Conservation (phyloP, 495 filamentous ascomycete genomes). For the Hypoxylon intermedium region DNA sequence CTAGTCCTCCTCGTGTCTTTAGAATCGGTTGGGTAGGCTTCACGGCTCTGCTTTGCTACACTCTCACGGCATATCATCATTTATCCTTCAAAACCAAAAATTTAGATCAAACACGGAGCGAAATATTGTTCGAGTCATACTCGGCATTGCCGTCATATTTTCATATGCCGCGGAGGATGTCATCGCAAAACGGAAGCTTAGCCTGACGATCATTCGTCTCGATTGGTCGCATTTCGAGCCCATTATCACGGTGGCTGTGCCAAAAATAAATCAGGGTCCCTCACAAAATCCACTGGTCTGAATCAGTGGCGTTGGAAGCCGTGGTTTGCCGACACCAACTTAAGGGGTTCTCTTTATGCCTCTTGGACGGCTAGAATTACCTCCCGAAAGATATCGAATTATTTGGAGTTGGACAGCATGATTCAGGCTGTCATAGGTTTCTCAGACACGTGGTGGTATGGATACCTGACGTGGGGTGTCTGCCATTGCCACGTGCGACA, state of each 20-base stretch:
- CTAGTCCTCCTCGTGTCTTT: too few species aligned
- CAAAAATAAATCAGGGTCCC: not conserved
- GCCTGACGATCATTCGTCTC: slow-evolving; percentile 2
- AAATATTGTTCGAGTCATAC: not conserved
- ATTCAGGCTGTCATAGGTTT: not conserved
- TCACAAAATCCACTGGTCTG: too few species aligned
- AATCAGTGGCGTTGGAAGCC: not conserved
- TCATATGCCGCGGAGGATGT: not conserved
- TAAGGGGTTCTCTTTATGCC: not conserved
- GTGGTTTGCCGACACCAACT: not conserved
- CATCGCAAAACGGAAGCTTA: not conserved
- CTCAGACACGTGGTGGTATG: not conserved
- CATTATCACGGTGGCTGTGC: slow-evolving; percentile 18
- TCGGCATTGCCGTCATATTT: not conserved
- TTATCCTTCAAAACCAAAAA: too few species aligned
- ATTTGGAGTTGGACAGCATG: not conserved
- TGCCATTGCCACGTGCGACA: too few species aligned
- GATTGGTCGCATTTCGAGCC: slow-evolving; percentile 23
- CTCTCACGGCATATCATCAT: too few species aligned
- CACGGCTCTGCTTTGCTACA: too few species aligned
- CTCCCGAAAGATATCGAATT: too few species aligned
- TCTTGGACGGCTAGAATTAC: too few species aligned
- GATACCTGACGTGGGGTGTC: too few species aligned
- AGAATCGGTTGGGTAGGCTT: too few species aligned
- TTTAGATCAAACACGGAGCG: too few species aligned